phyloP scores from a whole-genome alignment of 2,329 filamentous ascomycete genomes.

The Lasiodiplodia hormozganensis region DNA sequence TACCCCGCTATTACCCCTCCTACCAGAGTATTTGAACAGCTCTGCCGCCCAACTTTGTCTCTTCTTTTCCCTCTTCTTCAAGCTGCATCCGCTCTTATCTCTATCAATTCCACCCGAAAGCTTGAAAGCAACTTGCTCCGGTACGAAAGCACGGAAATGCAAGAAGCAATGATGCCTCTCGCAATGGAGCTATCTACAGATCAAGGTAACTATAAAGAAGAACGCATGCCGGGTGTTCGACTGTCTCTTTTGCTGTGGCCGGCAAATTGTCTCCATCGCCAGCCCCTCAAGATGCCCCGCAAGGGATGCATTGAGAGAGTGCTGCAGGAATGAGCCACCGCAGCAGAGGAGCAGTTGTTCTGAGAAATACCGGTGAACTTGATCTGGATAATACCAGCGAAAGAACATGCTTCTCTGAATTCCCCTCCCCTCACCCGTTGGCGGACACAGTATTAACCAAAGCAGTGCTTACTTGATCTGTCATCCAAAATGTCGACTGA shows the following conservation, averaged over 20 bases:
- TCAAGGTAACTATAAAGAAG: conserved; percentile 51
- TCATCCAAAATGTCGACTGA: conserved; percentile 75
- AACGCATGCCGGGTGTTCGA: conserved; percentile 52
- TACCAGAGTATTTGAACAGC: conserved; percentile 2
- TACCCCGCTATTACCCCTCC: conserved; percentile 30
- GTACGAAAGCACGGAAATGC: conserved; percentile 22
- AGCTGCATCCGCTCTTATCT: background rate
- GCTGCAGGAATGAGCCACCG: conserved; percentile 30
- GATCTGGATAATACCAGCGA: conserved; percentile 88
- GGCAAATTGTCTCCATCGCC: conserved; percentile 7
- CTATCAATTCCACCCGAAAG: background rate
- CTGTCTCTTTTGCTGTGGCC: conserved; percentile 21
- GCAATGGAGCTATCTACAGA: conserved; percentile 47
- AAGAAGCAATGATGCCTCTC: conserved; percentile 32
- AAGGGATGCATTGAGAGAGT: conserved; percentile 1
- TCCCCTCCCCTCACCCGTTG: conserved; percentile 37
- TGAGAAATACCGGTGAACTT: conserved; percentile 85
- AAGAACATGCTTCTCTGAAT: conserved; percentile 80
- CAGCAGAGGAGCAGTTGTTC: conserved; percentile 53
- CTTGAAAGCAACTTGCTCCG: conserved; percentile 19
- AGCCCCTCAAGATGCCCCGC: conserved; percentile 30
- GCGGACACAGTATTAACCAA: conserved; percentile 55
- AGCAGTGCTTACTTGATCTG: conserved; percentile 54
- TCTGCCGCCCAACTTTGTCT: background rate
- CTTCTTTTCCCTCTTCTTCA: background rate